Percentiles rank a stretch among this genome's conserved stretches.
These are phyloP conservation scores for Acacia crassicarpa DNA, from an alignment of 306 rosid species.

Conservation along the genomic window DNA sequence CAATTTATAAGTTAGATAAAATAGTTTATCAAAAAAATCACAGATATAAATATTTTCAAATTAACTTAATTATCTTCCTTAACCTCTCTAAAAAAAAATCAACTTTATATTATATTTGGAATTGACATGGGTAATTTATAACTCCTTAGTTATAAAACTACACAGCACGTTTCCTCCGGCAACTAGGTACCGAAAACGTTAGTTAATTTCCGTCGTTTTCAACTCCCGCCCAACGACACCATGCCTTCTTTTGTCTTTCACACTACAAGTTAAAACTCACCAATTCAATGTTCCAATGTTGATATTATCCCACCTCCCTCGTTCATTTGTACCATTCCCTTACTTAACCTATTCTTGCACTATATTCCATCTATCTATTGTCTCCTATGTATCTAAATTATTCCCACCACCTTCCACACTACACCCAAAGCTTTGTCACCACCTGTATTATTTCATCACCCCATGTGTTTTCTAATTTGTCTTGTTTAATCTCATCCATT, in stretches of 20 bases:
- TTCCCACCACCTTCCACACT: neutral
- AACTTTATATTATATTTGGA: too few species aligned
- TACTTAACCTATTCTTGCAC: neutral
- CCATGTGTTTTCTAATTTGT: neutral
- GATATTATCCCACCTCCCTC: neutral
- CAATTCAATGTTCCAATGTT: neutral
- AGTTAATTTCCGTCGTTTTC: slow-evolving; percentile 24
- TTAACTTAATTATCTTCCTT: too few species aligned
- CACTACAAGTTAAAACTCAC: neutral
- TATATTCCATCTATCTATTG: neutral
- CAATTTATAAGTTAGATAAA: too few species aligned
- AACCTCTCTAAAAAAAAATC: too few species aligned
- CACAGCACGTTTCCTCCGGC: neutral
- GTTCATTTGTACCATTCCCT: neutral
- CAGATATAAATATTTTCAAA: too few species aligned
- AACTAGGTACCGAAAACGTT: neutral
- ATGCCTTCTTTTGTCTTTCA: neutral
- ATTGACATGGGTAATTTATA: too few species aligned
- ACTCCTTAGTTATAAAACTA: neutral
- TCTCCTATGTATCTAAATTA: neutral
- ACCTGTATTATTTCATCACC: neutral
- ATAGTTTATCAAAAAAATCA: too few species aligned
- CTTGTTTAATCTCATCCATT: too few species aligned
- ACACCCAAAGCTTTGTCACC: neutral
- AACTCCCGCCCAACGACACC: neutral